Conservation (phyloP, 73 alveolate genomes). For the Symbiodinium pilosum region DNA sequence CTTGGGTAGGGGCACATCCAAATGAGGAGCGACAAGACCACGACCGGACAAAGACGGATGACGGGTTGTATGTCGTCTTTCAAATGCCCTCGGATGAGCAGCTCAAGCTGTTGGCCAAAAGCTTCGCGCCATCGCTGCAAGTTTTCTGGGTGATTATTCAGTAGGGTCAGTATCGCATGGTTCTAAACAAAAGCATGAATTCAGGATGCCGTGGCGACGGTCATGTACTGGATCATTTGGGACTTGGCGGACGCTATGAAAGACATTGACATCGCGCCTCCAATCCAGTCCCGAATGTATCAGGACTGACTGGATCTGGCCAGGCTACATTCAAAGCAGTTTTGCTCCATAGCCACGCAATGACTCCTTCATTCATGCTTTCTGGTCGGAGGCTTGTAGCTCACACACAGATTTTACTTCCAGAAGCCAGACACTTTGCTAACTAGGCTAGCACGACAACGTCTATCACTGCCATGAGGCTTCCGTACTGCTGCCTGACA, state of each 20-base stretch:
- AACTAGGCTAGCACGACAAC: no score
- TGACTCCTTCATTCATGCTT: no score
- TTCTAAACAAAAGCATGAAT: neutral
- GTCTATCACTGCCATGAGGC: no score
- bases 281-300: slow-evolving; percentile 84
- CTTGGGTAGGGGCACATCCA: no score
- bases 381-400: no score
- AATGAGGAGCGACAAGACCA: slow-evolving; percentile 9
- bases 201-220: slow-evolving; percentile 7
- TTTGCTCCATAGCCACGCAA: no score
- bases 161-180: no score
- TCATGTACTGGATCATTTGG: slow-evolving; percentile 88
- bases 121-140: neutral
- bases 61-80: slow-evolving; percentile 46
- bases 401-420: no score
- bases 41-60: slow-evolving; percentile 27
- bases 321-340: no score
- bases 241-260: slow-evolving; percentile 82
- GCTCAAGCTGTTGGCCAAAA: slow-evolving; percentile 18
- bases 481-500: no score
- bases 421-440: no score
- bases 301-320: slow-evolving; percentile 56
- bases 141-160: no score
- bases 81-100: slow-evolving; percentile 27
- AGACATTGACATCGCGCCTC: slow-evolving; percentile 89